phyloP scores from a whole-genome alignment of 2,329 filamentous ascomycete species.

The Phialocephala sp. region DNA sequence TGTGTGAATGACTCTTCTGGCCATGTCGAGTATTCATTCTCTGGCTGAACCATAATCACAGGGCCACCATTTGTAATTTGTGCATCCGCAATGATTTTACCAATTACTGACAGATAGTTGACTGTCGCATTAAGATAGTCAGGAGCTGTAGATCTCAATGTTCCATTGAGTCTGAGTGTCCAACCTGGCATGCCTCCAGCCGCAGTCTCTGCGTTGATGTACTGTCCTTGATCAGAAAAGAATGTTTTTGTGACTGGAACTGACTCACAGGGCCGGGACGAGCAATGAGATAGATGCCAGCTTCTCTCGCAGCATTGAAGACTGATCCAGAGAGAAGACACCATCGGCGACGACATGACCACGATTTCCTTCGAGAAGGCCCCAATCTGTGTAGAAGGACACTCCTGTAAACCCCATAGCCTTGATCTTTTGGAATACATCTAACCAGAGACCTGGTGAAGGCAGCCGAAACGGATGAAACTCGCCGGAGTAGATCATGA shows the following conservation, averaged over 20 bases:
- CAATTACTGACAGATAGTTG: slow-evolving; percentile 63
- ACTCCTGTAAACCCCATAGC: slow-evolving; percentile 75
- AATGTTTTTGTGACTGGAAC: background rate
- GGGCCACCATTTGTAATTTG: slow-evolving; percentile 81
- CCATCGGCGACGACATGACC: slow-evolving; percentile 73
- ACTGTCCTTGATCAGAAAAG: background rate
- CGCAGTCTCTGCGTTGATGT: slow-evolving; percentile 74
- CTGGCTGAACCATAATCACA: slow-evolving; percentile 76
- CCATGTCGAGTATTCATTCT: slow-evolving; percentile 72
- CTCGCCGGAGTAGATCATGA: slow-evolving; percentile 76
- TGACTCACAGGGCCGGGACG: slow-evolving; percentile 59
- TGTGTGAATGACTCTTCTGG: slow-evolving; percentile 1
- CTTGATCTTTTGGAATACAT: slow-evolving; percentile 75
- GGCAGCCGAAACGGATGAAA: slow-evolving; percentile 63
- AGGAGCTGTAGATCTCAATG: slow-evolving; percentile 3
- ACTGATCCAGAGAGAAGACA: slow-evolving; percentile 70
- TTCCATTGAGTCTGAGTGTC: slow-evolving; percentile 58
- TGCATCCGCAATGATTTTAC: slow-evolving; percentile 68
- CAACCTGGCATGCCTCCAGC: slow-evolving; percentile 82
- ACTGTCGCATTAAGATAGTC: slow-evolving; percentile 64
- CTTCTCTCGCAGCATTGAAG: slow-evolving; percentile 72
- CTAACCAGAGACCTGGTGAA: slow-evolving; percentile 3
- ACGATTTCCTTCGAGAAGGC: slow-evolving; percentile 72
- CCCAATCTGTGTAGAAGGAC: slow-evolving; percentile 80
- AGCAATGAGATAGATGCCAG: slow-evolving; percentile 76